phyloP scores from a whole-genome alignment of 345 rosid genomes.

The Eutrema heterophyllum region DNA sequence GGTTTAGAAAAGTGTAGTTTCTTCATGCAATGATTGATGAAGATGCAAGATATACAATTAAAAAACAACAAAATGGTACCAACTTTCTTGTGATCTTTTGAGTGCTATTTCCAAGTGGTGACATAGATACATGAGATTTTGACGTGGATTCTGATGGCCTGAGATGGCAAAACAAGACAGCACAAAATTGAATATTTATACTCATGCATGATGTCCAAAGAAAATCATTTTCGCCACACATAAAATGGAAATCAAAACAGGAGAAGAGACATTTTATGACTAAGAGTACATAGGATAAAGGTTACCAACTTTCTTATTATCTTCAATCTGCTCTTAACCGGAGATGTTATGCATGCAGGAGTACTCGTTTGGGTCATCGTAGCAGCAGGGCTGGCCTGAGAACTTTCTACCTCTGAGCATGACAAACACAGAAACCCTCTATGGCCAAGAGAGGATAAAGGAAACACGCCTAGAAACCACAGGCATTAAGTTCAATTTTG shows the following conservation, averaged over 20 bases:
- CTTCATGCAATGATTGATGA: slow-evolving; percentile 5
- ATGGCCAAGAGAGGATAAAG: slow-evolving; percentile 58
- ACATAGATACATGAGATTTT: slow-evolving; percentile 13
- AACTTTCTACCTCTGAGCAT: slow-evolving; percentile 53
- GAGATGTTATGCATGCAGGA: slow-evolving; percentile 30
- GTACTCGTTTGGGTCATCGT: slow-evolving; percentile 34
- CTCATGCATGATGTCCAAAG: not conserved
- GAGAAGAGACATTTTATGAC: slow-evolving; percentile 8
- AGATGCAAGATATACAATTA: not conserved
- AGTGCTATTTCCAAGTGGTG: slow-evolving; percentile 36
- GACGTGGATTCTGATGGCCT: slow-evolving; percentile 36
- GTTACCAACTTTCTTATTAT: slow-evolving; percentile 47
- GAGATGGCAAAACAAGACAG: slow-evolving; percentile 22
- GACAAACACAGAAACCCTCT: slow-evolving; percentile 72
- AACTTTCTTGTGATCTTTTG: slow-evolving; percentile 42
- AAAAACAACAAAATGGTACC: slow-evolving; percentile 33
- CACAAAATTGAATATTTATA: slow-evolving; percentile 3
- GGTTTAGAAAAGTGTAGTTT: not conserved
- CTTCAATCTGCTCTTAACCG: slow-evolving; percentile 44
- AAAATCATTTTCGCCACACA: not conserved
- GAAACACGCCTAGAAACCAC: slow-evolving; percentile 50
- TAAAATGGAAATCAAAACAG: slow-evolving; percentile 9
- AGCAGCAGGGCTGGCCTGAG: slow-evolving; percentile 32
- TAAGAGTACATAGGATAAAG: slow-evolving; percentile 19
- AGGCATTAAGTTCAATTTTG: slow-evolving; percentile 12